phyloP scores from a whole-genome alignment of 2,329 filamentous ascomycete genomes.

The Fusarium sterilihyphosum region DNA sequence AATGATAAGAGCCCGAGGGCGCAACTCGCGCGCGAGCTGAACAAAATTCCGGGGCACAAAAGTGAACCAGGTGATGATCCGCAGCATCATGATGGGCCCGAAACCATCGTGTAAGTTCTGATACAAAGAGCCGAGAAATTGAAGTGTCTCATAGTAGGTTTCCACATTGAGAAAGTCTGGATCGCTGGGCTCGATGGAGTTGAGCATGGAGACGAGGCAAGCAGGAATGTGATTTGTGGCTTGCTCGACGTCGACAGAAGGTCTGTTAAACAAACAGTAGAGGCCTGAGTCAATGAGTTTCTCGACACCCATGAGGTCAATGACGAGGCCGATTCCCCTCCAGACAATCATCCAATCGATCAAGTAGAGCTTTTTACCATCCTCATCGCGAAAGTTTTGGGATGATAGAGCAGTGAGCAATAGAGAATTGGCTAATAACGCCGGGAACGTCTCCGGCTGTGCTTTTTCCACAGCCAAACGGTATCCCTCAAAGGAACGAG shows the following conservation, averaged over 20 bases:
- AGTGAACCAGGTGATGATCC: slow-evolving; percentile 64
- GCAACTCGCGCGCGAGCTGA: slow-evolving; percentile 52
- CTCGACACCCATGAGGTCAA: slow-evolving; percentile 48
- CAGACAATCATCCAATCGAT: slow-evolving; percentile 67
- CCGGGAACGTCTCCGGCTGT: slow-evolving; percentile 57
- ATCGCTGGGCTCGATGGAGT: slow-evolving; percentile 55
- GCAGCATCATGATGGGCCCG: slow-evolving; percentile 56
- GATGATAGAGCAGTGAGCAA: slow-evolving; percentile 62
- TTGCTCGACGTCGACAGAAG: slow-evolving; percentile 57
- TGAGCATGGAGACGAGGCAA: slow-evolving; percentile 60
- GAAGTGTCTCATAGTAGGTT: slow-evolving; percentile 58
- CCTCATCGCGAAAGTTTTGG: slow-evolving; percentile 60
- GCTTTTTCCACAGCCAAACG: slow-evolving; percentile 60
- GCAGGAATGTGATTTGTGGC: slow-evolving; percentile 55
- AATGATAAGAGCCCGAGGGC: slow-evolving; percentile 61
- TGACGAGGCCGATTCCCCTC: slow-evolving; percentile 62
- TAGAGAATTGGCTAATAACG: slow-evolving; percentile 62
- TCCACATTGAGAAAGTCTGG: slow-evolving; percentile 52
- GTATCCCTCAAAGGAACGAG: slow-evolving; percentile 61
- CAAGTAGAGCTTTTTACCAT: slow-evolving; percentile 58
- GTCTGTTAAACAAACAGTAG: slow-evolving; percentile 59
- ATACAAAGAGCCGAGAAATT: slow-evolving; percentile 63
- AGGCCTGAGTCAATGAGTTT: slow-evolving; percentile 54
- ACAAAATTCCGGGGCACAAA: slow-evolving; percentile 59
- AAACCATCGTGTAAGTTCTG: slow-evolving; percentile 58